phyloP scores from a whole-genome alignment of 305 asterid genomes.

The Striga hermonthica region DNA sequence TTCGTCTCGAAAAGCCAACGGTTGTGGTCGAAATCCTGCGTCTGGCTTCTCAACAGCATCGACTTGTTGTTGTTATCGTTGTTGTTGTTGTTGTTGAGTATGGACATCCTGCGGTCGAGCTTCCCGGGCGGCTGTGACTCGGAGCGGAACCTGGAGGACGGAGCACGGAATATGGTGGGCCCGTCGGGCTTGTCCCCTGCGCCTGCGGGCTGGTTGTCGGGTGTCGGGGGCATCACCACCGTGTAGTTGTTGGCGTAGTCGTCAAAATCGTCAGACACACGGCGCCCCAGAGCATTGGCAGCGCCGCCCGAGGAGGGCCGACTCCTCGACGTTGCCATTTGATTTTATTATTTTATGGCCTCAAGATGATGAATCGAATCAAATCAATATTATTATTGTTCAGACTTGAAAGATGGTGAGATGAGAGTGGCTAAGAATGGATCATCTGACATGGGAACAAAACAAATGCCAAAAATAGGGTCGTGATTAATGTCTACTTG shows the following conservation, averaged over 20 bases:
- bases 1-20: slow-evolving; percentile 88
- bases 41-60: slow-evolving; percentile 79
- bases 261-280: slow-evolving; percentile 32
- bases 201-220: slow-evolving; percentile 84
- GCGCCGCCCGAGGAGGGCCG: too few relatives aligned
- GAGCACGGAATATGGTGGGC: slow-evolving; percentile 40
- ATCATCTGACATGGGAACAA: too few relatives aligned
- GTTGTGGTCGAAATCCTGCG: slow-evolving; percentile 91
- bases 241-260: slow-evolving; percentile 64
- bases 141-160: slow-evolving; percentile 45
- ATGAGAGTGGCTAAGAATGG: too few relatives aligned
- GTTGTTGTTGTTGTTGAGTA: slow-evolving; percentile 46
- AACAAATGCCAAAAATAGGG: too few relatives aligned
- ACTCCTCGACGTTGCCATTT: too few relatives aligned
- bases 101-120: slow-evolving; percentile 67
- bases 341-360: too few relatives aligned
- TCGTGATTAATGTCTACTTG: too few relatives aligned
- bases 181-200: slow-evolving; percentile 74
- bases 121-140: slow-evolving; percentile 49
- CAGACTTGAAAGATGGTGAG: too few relatives aligned
- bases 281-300: too few relatives aligned
- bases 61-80: slow-evolving; percentile 48
- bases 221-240: slow-evolving; percentile 95
- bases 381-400: too few relatives aligned
- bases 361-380: too few relatives aligned